Evolutionary conservation across 2,329 filamentous ascomycete genomes (phyloP).

Genomic region (Aureobasidium mangrovei): DNA sequence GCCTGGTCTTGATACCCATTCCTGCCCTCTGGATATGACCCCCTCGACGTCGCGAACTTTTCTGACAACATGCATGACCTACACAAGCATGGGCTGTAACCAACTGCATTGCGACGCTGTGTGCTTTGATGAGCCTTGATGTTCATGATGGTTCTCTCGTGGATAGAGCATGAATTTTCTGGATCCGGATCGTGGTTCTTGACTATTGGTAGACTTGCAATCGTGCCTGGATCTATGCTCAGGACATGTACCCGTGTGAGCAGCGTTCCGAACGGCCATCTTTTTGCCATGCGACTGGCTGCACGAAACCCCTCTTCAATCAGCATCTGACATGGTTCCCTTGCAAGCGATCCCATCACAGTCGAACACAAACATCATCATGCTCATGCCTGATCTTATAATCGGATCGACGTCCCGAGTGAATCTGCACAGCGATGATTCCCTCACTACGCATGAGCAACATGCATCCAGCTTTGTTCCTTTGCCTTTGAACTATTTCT

Average conservation of each 20-base stretch:
- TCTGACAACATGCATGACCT: background rate
- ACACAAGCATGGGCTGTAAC: constrained; percentile 8
- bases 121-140: constrained; percentile 3
- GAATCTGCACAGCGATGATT: no score
- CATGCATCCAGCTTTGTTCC: no score
- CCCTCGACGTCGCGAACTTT: background rate
- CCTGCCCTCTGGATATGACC: constrained; percentile 11
- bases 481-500: no score
- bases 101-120: background rate
- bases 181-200: constrained; percentile 2
- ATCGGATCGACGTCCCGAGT: no score
- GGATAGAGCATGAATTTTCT: background rate
- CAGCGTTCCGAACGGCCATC: background rate
- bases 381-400: no score
- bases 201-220: background rate
- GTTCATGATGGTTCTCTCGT: constrained; percentile 1
- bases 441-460: no score
- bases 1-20: constrained; percentile 6
- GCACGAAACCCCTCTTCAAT: no score
- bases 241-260: background rate
- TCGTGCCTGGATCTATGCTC: background rate
- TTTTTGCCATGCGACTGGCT: no score
- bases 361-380: no score
- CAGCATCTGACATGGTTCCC: no score
- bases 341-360: no score